Evolutionary conservation across 257 asterid species (phyloP), one percentile per base, ranked within the genome.

Genomic region (Cordia subcordata): DNA sequence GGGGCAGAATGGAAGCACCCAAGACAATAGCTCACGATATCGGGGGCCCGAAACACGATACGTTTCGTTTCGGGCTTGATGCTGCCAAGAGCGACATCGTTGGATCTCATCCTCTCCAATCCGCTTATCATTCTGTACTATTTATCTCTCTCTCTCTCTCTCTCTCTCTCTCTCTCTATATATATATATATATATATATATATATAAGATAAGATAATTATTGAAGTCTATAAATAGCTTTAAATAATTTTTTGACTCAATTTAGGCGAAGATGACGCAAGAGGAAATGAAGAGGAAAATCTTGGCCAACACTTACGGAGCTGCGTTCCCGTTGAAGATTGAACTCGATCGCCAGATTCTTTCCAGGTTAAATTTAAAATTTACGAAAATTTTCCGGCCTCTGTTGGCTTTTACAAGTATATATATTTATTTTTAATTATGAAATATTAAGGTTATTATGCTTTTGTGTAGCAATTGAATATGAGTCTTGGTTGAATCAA

Each of bases 21-120:
- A 71, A 71, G 49, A 32, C 64, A 2, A 61, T 71, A 14, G 57
- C 45, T 10, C 76, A 71, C 56, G 76, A 65, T 55, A 65, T 71
- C 71, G 76, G 76, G 37, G 76, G 67, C 38, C 72, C 42, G 57
- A 71, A 65, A 52, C 53, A 20, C 45, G 76, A 71, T 12, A 65
- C 72, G n/a, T 61, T 71, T 13, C 68, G 76, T 22, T 71, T 66
- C 59, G 98, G 98, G 49, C 84, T 91, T 39, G 94, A 91, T 21
- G 90, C 96, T 50, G 98, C 88, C 27, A 85, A 85, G 80, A 84
- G 94, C 64, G 96, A 84, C 60, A 85, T 91, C 13, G 70, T 87
- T 55, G 95, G 82, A 74, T 63, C 91, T 64, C 96, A 91, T 64
- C 98, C 96, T 19, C 91, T 91, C 45, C 82, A 87, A 76, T 79